These are phyloP conservation scores for Trypanosomatidae sp. DNA, from an alignment of 208 protist species.

Conservation along the genomic window DNA sequence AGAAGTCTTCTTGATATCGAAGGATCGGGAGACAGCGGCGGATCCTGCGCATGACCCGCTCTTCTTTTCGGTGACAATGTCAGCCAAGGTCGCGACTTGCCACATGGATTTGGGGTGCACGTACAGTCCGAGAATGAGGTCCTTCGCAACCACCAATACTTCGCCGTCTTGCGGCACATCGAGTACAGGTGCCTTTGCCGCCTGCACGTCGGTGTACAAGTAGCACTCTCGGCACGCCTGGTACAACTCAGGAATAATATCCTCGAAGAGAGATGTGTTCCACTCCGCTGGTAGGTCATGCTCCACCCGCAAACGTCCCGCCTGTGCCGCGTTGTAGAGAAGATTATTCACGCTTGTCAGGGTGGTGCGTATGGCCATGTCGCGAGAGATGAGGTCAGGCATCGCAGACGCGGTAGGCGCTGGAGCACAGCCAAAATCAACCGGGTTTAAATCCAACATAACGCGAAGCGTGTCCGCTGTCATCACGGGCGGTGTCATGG, in stretches of 20 bases:
- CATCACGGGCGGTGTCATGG: conserved; percentile 32
- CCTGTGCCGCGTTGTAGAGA: conserved; percentile 19
- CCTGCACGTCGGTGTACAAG: conserved; percentile 24
- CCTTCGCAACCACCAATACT: conserved; percentile 7
- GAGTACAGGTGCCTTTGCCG: conserved; percentile 10
- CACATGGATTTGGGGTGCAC: conserved; percentile 12
- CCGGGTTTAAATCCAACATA: conserved; percentile 21
- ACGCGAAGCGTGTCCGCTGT: conserved; percentile 27
- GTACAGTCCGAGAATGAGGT: conserved; percentile 29
- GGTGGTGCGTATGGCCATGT: conserved; percentile 32
- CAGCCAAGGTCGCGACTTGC: not conserved
- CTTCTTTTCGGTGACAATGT: not conserved
- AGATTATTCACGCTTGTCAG: conserved; percentile 41
- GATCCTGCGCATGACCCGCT: not conserved
- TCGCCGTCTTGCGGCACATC: not conserved
- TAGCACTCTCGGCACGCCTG: conserved; percentile 53
- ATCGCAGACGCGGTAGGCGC: not conserved
- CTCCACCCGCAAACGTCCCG: conserved; percentile 7
- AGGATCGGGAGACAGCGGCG: not conserved
- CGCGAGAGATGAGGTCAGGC: conserved; percentile 14
- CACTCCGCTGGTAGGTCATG: conserved; percentile 16
- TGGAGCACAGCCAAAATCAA: conserved; percentile 1
- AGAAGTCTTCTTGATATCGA: not conserved
- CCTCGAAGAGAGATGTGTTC: conserved; percentile 53
- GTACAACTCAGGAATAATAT: conserved; percentile 52